These are phyloP conservation scores for Cordyceps fumosorosea DNA, from an alignment of 2,329 filamentous ascomycete genomes.

Conservation along the genomic window DNA sequence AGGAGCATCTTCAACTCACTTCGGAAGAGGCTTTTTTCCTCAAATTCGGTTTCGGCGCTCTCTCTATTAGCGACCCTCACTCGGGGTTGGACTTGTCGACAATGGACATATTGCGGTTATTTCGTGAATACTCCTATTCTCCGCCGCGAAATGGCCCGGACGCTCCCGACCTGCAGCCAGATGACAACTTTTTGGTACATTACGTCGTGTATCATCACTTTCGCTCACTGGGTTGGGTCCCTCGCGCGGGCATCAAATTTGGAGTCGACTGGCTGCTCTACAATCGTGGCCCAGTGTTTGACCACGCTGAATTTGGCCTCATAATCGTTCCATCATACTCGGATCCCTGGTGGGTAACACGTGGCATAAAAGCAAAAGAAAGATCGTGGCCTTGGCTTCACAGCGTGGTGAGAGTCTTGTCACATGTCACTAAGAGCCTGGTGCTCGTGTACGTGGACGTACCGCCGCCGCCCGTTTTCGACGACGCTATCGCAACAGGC, in stretches of 20 bases:
- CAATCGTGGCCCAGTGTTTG: constrained; percentile 84
- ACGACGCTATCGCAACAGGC: constrained; percentile 41
- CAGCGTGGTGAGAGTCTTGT: constrained; percentile 80
- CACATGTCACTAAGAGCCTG: constrained; percentile 83
- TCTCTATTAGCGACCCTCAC: constrained; percentile 52
- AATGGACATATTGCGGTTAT: constrained; percentile 56
- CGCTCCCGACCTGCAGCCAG: constrained; percentile 49
- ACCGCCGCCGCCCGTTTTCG: constrained; percentile 55
- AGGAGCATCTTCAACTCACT: constrained; percentile 86
- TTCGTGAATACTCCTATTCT: constrained; percentile 63
- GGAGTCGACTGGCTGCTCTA: constrained; percentile 94
- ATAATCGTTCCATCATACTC: constrained; percentile 78
- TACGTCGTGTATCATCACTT: constrained; percentile 96
- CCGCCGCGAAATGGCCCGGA: constrained; percentile 43
- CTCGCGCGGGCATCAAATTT: constrained; percentile 89
- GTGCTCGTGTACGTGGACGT: constrained; percentile 89
- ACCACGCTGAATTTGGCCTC: constrained; percentile 89
- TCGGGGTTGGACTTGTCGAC: constrained; percentile 42
- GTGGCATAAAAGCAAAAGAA: constrained; percentile 41
- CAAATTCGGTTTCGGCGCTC: constrained; percentile 67
- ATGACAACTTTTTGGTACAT: constrained; percentile 78
- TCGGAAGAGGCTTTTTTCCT: constrained; percentile 91
- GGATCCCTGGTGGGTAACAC: constrained; percentile 62
- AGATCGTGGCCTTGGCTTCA: constrained; percentile 79
- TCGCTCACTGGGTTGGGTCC: constrained; percentile 89